phyloP scores from a whole-genome alignment of 2,329 filamentous ascomycete species.

The Colletotrichum ledebouriae region DNA sequence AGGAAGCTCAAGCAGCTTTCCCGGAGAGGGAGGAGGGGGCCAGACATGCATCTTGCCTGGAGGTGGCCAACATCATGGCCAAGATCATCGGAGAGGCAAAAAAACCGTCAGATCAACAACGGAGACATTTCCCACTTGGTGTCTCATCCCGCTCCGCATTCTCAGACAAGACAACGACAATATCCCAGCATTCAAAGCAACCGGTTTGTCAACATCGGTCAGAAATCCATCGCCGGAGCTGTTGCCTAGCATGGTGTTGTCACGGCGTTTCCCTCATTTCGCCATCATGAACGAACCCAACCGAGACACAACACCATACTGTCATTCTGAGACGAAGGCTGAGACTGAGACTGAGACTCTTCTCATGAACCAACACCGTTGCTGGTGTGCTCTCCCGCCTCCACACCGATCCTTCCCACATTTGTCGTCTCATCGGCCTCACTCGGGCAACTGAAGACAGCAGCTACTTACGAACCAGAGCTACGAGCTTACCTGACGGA shows the following conservation, averaged over 20 bases:
- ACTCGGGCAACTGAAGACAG: slow-evolving; percentile 31
- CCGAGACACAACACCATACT: slow-evolving; percentile 23
- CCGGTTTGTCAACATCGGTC: slow-evolving; percentile 22
- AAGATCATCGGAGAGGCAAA: background rate
- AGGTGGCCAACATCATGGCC: slow-evolving; percentile 8
- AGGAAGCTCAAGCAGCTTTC: slow-evolving; percentile 11
- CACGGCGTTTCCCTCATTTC: slow-evolving; percentile 29
- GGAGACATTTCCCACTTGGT: slow-evolving; percentile 22
- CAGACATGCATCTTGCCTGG: no score
- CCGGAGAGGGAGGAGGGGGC: background rate
- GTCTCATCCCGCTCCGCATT: slow-evolving; percentile 24
- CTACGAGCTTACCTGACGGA: slow-evolving; percentile 15
- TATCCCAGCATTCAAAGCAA: background rate
- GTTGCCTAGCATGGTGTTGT: slow-evolving; percentile 30
- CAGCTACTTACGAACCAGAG: slow-evolving; percentile 13
- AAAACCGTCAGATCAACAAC: slow-evolving; percentile 9
- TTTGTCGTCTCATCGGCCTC: slow-evolving; percentile 13
- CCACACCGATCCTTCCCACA: slow-evolving; percentile 9
- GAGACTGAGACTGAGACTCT: background rate
- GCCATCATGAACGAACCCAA: slow-evolving; percentile 33
- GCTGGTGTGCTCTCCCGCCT: slow-evolving; percentile 29
- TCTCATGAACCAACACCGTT: slow-evolving; percentile 32
- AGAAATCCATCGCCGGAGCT: background rate
- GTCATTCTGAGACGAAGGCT: background rate
- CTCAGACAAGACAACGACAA: slow-evolving; percentile 1